Percentiles rank a stretch among this genome's conserved stretches.
phyloP scores from a whole-genome alignment of 495 filamentous ascomycete genomes.

The Melanomma pulvis-pyrius region DNA sequence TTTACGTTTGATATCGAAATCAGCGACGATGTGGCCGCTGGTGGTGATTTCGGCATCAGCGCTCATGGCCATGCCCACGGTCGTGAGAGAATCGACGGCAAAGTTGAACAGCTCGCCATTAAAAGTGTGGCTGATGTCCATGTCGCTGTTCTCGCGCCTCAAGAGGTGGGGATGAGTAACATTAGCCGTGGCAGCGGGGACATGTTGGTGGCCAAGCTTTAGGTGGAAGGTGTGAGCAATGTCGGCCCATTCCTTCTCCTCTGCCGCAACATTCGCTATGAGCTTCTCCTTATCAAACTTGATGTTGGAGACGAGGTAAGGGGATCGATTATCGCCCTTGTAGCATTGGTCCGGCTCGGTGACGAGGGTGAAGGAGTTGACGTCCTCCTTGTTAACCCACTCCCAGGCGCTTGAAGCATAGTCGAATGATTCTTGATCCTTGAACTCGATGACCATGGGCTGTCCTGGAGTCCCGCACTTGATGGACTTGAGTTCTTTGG shows the following conservation, averaged over 20 bases:
- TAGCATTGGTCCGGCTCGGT: constrained; percentile 19
- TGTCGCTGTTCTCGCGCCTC: not conserved
- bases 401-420: constrained; percentile 13
- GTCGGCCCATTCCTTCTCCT: constrained; percentile 20
- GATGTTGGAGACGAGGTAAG: constrained; percentile 22
- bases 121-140: constrained; percentile 12
- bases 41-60: constrained; percentile 16
- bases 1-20: constrained; percentile 8
- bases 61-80: constrained; percentile 11
- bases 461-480: not conserved
- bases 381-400: constrained; percentile 23
- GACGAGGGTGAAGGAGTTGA: constrained; percentile 24
- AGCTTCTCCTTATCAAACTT: constrained; percentile 13
- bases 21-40: constrained; percentile 14
- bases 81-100: constrained; percentile 1
- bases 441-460: constrained; percentile 21
- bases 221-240: constrained; percentile 21
- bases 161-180: constrained; percentile 22
- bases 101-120: constrained; percentile 17
- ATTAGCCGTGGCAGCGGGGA: constrained; percentile 5
- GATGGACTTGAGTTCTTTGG: constrained; percentile 17
- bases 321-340: constrained; percentile 18
- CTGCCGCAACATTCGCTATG: constrained; percentile 3
- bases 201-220: constrained; percentile 8
- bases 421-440: constrained; percentile 13